Base-by-base conservation (phyloP, 1,139 yeast genomes). In the Hanseniaspora uvarum region DNA sequence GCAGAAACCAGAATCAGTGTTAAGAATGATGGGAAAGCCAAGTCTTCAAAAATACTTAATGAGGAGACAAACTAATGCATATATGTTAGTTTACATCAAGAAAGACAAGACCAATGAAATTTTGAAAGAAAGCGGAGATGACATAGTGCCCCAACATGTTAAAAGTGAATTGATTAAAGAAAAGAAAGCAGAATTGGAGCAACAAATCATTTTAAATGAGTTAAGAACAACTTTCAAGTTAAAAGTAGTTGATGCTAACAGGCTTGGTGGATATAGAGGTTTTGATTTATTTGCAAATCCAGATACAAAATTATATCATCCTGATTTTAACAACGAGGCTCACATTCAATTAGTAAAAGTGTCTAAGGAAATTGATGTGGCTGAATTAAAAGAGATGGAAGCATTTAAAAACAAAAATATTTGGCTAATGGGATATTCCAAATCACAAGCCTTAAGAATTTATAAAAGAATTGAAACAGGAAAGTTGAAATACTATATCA, bases 81-180 rank as follows among this genome's bases (percentile, higher is more conserved):
- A 92, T 65, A 92, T 92, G 99, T 77, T 92, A 70, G 98, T 92
- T 3, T 92, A 92, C 65, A 78, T 89, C 59, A 78, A 95, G 54
- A 82, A 85, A 63, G 70, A 77, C 7, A 77, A 77, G 40, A 69
- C 81, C 48, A 73, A 73, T 3, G 76, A 75, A 10, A 75, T 89
- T 19, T 72, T 92, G 57, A 81, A 81, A 7, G 78, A 76, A 0
- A 76, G 75, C 11, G 70, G 73, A 21, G 83, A 80, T 18, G 70
- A 68, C 5, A 80, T 77, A 55, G 78, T 86, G 38, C 96, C 97
- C 4, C 62, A 66, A 3, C 86, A 85, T 63, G 80, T 92, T 39
- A 79, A 86, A 0, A 70, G 75, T 31, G 81, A 82, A 59, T 77
- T 89, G 30, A 75, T 78, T 55, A 70, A 69, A 45, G 96, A 87